These are phyloP conservation scores for Babesia divergens DNA, from an alignment of 169 alveolate species.

Conservation along the genomic window DNA sequence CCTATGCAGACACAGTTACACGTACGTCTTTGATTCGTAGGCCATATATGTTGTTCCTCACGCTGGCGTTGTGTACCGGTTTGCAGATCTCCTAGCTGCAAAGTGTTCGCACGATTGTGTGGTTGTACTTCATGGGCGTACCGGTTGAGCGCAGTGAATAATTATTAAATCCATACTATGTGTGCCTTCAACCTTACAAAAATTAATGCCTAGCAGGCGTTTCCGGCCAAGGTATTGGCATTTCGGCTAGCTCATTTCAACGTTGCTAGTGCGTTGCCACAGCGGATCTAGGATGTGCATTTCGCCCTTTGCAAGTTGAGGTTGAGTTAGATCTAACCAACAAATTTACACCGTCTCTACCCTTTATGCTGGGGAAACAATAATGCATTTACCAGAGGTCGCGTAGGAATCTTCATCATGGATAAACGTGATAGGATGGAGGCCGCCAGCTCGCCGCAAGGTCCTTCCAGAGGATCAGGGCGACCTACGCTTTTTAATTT, in stretches of 20 bases:
- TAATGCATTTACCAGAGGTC: not conserved
- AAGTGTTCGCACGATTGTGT: slow-evolving; percentile 23
- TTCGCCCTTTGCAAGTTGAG: not conserved
- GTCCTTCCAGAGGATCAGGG: not conserved
- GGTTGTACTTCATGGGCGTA: not conserved
- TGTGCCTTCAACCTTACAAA: not conserved
- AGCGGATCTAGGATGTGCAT: slow-evolving; percentile 24
- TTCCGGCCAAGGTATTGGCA: not conserved
- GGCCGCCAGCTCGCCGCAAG: slow-evolving; percentile 7
- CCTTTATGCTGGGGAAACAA: not conserved
- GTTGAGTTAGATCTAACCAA: not conserved
- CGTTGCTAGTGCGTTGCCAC: not conserved
- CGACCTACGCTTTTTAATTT: slow-evolving; percentile 85
- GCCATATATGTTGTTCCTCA: too few relatives aligned
- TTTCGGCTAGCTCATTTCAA: not conserved
- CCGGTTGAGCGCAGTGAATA: not conserved
- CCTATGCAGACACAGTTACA: too few relatives aligned
- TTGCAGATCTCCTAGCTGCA: not conserved
- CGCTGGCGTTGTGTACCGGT: too few relatives aligned
- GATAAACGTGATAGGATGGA: slow-evolving; percentile 19
- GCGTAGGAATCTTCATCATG: slow-evolving; percentile 10
- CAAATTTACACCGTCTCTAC: not conserved
- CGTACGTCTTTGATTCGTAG: too few relatives aligned
- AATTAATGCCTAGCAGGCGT: slow-evolving; percentile 2
- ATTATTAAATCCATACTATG: not conserved